phyloP scores from a whole-genome alignment of 257 asterid species.

The Gynochthodes officinalis region DNA sequence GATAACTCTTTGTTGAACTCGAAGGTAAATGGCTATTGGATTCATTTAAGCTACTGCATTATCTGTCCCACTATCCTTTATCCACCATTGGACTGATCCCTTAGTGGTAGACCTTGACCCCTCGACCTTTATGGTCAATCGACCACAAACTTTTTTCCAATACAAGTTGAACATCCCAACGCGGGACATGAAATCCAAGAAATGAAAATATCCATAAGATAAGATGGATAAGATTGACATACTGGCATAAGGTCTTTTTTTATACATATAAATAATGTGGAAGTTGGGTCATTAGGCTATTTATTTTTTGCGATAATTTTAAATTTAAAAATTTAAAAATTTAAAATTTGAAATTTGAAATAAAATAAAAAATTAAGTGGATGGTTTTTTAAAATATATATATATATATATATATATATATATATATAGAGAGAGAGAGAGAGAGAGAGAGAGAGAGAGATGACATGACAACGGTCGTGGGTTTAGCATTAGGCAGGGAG shows the following conservation, averaged over 20 bases:
- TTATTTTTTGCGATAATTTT: no score
- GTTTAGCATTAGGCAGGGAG: not conserved
- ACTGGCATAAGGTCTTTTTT: not conserved
- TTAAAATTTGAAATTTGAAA: no score
- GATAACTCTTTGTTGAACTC: not conserved
- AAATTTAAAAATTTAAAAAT: no score
- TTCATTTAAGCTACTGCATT: no score
- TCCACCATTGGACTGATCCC: not conserved
- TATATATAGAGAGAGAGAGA: no score
- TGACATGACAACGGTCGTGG: not conserved
- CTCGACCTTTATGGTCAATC: not conserved
- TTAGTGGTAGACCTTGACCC: conserved; percentile 16
- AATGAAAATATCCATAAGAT: not conserved
- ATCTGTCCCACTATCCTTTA: conserved; percentile 6
- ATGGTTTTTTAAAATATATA: no score
- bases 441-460: no score
- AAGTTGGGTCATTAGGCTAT: not conserved
- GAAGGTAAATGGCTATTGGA: no score
- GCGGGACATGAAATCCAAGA: not conserved
- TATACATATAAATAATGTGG: not conserved
- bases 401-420: no score
- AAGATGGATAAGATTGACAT: not conserved
- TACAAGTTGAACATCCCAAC: not conserved
- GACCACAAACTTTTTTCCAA: not conserved
- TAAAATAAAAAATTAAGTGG: no score